phyloP scores from a whole-genome alignment of 148 eudicot genomes.

The Salicornia ramosissima region DNA sequence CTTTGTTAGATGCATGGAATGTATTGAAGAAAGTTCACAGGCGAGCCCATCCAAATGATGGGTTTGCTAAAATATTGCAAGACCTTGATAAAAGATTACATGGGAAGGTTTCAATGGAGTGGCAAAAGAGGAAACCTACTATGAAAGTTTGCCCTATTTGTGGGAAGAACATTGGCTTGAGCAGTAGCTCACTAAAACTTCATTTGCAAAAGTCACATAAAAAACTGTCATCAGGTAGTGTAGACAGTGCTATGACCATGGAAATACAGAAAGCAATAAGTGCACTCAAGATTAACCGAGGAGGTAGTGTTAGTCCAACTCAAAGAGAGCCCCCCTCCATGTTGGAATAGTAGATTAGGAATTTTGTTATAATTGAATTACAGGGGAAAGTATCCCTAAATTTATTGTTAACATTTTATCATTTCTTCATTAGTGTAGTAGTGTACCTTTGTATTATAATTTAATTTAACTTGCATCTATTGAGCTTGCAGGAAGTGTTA shows the following conservation, averaged over 20 bases:
- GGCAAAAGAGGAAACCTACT: conserved; percentile 84
- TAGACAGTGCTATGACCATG: conserved; percentile 97
- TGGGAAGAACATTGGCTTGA: conserved; percentile 93
- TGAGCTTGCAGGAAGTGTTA: too few relatives aligned
- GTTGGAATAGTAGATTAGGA: conserved; percentile 40
- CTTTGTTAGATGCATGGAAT: conserved; percentile 85
- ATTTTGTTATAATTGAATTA: background rate
- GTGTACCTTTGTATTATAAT: too few relatives aligned
- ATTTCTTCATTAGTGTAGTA: too few relatives aligned
- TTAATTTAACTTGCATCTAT: too few relatives aligned
- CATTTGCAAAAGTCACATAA: conserved; percentile 91
- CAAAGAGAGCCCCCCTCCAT: conserved; percentile 57
- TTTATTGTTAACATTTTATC: too few relatives aligned
- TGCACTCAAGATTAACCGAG: conserved; percentile 74
- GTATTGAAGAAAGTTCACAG: conserved; percentile 70
- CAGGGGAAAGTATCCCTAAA: background rate
- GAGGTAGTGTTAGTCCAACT: conserved; percentile 86
- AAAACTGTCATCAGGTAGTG: conserved; percentile 90
- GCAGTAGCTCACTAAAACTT: conserved; percentile 93
- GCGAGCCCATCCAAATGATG: conserved; percentile 96
- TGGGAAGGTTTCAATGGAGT: conserved; percentile 96
- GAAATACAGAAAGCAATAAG: conserved; percentile 84
- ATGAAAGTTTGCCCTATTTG: conserved; percentile 96
- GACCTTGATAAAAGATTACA: conserved; percentile 65
- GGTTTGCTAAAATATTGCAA: conserved; percentile 80